phyloP scores from a whole-genome alignment of 2,329 filamentous ascomycete species.

The Aspergillus piperis region DNA sequence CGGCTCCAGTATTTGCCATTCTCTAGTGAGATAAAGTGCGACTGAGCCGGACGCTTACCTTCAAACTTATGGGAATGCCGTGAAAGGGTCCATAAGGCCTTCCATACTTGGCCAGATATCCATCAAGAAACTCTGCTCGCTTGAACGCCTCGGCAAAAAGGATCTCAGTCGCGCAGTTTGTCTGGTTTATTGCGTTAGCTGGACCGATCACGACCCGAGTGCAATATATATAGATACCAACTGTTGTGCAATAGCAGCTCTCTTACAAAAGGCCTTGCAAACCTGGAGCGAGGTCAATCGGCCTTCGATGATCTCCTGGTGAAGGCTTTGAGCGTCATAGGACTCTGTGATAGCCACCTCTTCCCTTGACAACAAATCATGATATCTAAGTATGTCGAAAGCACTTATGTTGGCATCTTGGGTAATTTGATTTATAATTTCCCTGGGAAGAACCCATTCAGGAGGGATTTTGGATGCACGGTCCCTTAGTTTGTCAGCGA shows the following conservation, averaged over 20 bases:
- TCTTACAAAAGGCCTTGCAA: background rate
- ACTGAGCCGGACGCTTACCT: background rate
- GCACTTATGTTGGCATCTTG: background rate
- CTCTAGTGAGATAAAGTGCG: background rate
- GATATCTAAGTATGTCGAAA: background rate
- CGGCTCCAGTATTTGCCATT: background rate
- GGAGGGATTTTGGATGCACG: background rate
- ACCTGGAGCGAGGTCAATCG: background rate
- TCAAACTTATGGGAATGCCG: background rate
- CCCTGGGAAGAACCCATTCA: background rate
- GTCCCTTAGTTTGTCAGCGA: background rate
- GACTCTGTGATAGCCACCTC: background rate
- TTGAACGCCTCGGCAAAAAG: background rate
- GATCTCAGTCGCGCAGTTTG: background rate
- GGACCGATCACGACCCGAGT: too few species aligned
- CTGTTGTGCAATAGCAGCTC: background rate
- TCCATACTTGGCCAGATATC: background rate
- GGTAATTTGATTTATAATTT: background rate
- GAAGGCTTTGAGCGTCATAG: background rate
- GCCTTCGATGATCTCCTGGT: background rate
- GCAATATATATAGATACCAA: background rate
- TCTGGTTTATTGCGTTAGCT: background rate
- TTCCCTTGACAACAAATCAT: background rate
- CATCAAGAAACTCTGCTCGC: background rate
- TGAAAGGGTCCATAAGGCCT: background rate